phyloP scores from a whole-genome alignment of 73 alveolate genomes.

The Tetrahymena elliotti region DNA sequence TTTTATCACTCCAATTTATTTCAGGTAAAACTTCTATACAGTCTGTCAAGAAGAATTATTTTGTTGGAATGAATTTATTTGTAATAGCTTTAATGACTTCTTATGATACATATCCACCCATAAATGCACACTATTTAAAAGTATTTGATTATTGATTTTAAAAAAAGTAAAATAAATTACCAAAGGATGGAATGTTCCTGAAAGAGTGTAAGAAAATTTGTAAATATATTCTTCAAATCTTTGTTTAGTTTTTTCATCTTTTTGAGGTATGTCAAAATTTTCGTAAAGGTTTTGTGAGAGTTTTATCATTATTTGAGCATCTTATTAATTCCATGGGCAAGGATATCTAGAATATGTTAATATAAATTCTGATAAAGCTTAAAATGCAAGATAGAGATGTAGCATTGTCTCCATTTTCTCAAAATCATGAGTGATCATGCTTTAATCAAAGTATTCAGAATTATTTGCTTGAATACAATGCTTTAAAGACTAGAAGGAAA shows the following conservation, averaged over 20 bases:
- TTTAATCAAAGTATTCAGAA: conserved; percentile 46
- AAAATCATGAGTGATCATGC: conserved; percentile 57
- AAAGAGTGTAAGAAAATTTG: conserved; percentile 4
- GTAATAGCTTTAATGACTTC: conserved; percentile 91
- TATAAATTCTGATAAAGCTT: conserved; percentile 15
- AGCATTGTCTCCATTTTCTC: conserved; percentile 48
- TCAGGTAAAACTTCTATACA: conserved; percentile 72
- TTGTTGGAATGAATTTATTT: conserved; percentile 78
- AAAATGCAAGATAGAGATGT: conserved; percentile 43
- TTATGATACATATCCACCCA: conserved; percentile 91
- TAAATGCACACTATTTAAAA: conserved; percentile 62
- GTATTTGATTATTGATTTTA: conserved; percentile 30
- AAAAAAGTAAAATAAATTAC: conserved; percentile 26
- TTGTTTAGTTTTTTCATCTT: conserved; percentile 18
- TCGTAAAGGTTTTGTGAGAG: background rate
- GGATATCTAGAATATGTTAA: background rate
- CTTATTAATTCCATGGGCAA: background rate
- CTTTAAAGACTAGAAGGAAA: conserved; percentile 53
- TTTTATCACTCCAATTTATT: conserved; percentile 5
- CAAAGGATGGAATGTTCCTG: conserved; percentile 35
- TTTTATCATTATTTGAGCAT: conserved; percentile 18
- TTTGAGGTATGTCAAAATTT: conserved; percentile 9
- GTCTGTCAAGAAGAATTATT: conserved; percentile 73
- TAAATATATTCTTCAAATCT: conserved; percentile 40
- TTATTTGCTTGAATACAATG: conserved; percentile 23